Conservation (phyloP, 2,329 filamentous ascomycete genomes). For the Cytospora mali region DNA sequence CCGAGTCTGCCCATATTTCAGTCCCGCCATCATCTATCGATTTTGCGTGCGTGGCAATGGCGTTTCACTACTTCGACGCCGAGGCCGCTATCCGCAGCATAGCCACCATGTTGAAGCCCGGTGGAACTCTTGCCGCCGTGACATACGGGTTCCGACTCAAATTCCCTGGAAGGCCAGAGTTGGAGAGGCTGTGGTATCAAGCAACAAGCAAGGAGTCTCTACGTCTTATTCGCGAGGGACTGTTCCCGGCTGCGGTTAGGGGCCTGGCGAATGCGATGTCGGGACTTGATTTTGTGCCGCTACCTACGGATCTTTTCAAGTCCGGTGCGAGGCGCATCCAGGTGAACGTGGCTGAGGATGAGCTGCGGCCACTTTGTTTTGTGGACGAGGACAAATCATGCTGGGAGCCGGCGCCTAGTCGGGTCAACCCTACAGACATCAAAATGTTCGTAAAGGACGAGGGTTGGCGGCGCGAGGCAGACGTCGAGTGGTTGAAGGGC, state of each 20-base stretch:
- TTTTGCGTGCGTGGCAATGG: constrained; percentile 30
- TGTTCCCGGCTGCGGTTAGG: constrained; percentile 29
- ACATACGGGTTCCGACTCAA: constrained; percentile 30
- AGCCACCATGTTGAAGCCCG: constrained; percentile 26
- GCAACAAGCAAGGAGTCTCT: constrained; percentile 27
- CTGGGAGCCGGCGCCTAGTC: constrained; percentile 20
- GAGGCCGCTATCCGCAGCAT: constrained; percentile 26
- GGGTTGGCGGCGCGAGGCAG: constrained; percentile 29
- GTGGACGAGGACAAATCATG: constrained; percentile 24
- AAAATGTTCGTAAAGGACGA: constrained; percentile 14
- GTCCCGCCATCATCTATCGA: constrained; percentile 26
- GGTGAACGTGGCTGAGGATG: constrained; percentile 19
- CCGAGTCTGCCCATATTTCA: constrained; percentile 24
- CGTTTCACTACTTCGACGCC: constrained; percentile 31
- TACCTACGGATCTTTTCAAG: constrained; percentile 28
- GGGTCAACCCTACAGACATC: constrained; percentile 11
- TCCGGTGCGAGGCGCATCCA: constrained; percentile 24
- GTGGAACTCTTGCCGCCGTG: constrained; percentile 27
- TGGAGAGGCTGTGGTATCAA: constrained; percentile 28
- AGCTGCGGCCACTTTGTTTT: constrained; percentile 25
- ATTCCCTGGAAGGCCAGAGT: constrained; percentile 23
- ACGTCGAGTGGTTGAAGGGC: constrained; percentile 29
- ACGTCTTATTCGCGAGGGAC: constrained; percentile 27
- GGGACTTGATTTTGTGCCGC: constrained; percentile 27
- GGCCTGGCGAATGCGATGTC: constrained; percentile 29